Evolutionary conservation across 2,329 filamentous ascomycete species (phyloP), one percentile per base, ranked within the genome.

Genomic region (Talaromyces rugulosus): DNA sequence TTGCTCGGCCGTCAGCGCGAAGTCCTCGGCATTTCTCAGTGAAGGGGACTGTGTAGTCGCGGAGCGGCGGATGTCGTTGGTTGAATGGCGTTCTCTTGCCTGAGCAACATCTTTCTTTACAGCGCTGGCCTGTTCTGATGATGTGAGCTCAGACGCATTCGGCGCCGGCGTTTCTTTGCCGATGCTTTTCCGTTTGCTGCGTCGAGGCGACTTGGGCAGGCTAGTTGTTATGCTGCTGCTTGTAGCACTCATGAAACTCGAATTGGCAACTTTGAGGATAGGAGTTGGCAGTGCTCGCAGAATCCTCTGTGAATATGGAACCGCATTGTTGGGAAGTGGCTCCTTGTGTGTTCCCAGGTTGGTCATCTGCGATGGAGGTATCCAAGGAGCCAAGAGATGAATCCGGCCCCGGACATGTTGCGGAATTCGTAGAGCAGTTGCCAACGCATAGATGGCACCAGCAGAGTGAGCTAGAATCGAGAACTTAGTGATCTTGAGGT

Each of bases 381-480:
- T 98, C 95, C 74, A 77, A 0, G 95, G 95, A 0, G 95, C 94
- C 8, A 99, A 83, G 2, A 99, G 85, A 75, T 99, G 95, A 60
- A 99, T 95, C 59, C 92, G 89, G 23, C 95, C 95, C 5, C 93
- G 89, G 64, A 99, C 96, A 71, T 97, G 91, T 70, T 97, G 93
- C 4, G 95, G 95, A 85, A 99, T 96, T 52, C 95, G 90, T 52
- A 99, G 82, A 0, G 95, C 95, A 0, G 95, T 98, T 0, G 95
- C 95, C 18, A 99, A 84, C 1, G 95, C 95, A 72, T 99, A 99
- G 58, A 99, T 96, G n/a, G 95, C 94, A 16, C 95, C 95, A 0
- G 95, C 95, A 0, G 94, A 98, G 75, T 99, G 95, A 1, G 95
- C 95, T 1, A 99, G 83, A 23, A 99, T 90, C 6, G 94, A 98